These are phyloP conservation scores for Babesia bigemina DNA, from an alignment of 169 alveolate genomes.

Conservation along the genomic window DNA sequence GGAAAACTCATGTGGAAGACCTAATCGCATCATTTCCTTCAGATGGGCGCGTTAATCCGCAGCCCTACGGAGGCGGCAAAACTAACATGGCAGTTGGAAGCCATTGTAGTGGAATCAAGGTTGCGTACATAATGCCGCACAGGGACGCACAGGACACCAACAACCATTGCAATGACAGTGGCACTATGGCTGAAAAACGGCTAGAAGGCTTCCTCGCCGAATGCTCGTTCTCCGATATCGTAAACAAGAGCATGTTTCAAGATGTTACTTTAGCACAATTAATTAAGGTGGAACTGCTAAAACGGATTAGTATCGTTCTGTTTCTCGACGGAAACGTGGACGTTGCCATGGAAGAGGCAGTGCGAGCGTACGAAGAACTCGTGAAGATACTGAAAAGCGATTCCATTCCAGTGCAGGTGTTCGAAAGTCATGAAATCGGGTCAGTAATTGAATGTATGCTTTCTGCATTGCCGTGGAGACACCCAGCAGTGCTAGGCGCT, in stretches of 20 bases:
- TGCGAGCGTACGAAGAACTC: constrained; percentile 31
- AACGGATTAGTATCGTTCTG: constrained; percentile 22
- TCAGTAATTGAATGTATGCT: constrained; percentile 31
- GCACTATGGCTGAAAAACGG: not conserved
- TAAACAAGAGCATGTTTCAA: not conserved
- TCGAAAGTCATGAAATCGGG: constrained; percentile 18
- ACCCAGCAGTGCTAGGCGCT: constrained; percentile 25
- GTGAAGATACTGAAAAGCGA: constrained; percentile 37
- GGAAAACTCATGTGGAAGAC: not conserved
- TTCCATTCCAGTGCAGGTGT: constrained; percentile 6
- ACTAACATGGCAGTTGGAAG: no score
- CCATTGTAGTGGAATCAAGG: no score
- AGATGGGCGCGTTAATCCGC: not conserved
- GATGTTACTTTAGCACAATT: not conserved
- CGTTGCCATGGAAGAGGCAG: constrained; percentile 41
- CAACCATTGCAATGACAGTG: not conserved
- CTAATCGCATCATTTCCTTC: not conserved
- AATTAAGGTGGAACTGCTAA: constrained; percentile 23
- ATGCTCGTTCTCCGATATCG: not conserved
- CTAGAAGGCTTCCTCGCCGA: not conserved
- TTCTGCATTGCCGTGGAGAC: constrained; percentile 28
- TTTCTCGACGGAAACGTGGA: constrained; percentile 25
- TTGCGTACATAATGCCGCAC: no score
- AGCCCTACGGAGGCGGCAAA: not conserved
- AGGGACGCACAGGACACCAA: not conserved